Percentiles rank a stretch among this genome's conserved stretches.
Conservation (phyloP, 176 grass and related monocot genomes). For the Oryza meridionalis region DNA sequence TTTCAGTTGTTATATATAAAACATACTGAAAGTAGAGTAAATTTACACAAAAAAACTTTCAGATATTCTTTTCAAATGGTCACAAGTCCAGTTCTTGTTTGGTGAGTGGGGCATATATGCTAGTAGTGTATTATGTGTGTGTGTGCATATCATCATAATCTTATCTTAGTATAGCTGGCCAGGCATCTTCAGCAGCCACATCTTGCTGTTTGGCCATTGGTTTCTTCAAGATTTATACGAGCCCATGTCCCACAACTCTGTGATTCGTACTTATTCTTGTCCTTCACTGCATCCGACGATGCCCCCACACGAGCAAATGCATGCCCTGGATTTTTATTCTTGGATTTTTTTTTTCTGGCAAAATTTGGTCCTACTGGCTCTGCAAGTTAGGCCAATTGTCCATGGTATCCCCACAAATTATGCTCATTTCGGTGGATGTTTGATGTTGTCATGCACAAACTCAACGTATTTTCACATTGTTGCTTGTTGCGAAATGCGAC, state of each 20-base stretch:
- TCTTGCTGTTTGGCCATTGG: constrained; percentile 31
- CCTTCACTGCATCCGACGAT: not conserved
- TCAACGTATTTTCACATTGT: not conserved
- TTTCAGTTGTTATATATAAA: constrained; percentile 5
- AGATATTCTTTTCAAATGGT: not conserved
- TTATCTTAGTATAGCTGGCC: constrained; percentile 26
- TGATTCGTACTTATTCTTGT: constrained; percentile 38
- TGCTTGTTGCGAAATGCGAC: not conserved
- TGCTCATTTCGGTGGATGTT: not conserved
- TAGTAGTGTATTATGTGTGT: not conserved
- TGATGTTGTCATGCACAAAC: not conserved
- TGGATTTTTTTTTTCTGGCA: not conserved
- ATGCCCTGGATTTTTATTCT: not conserved
- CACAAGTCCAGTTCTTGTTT: not conserved
- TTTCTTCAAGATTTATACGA: not conserved
- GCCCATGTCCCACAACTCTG: constrained; percentile 16
- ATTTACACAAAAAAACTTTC: not conserved
- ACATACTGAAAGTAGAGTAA: not conserved
- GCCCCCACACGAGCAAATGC: not conserved
- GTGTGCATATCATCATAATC: not conserved
- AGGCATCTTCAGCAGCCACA: constrained; percentile 40
- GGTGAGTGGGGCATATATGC: not conserved
- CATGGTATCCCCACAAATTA: constrained; percentile 20
- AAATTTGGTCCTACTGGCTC: not conserved
- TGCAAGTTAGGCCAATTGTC: not conserved